Evolutionary conservation across 257 asterid genomes (phyloP).

Genomic region (Solanum bulbocastanum): DNA sequence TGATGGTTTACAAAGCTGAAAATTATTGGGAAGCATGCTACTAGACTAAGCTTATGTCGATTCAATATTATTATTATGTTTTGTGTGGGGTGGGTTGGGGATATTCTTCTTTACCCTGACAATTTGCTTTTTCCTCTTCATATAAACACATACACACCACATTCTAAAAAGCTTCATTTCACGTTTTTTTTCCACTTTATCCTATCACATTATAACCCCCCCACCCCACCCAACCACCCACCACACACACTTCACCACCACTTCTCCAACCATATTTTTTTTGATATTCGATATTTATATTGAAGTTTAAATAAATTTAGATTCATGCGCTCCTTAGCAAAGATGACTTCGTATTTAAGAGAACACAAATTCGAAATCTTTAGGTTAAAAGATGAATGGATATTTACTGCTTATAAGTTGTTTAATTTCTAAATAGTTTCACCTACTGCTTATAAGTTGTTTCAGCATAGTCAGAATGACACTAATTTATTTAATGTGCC

Average conservation of each 20-base stretch:
- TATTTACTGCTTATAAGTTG: too few relatives aligned
- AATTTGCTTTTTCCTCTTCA: background rate
- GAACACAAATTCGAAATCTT: too few relatives aligned
- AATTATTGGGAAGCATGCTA: slow-evolving; percentile 1
- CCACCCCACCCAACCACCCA: too few relatives aligned
- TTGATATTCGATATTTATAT: too few relatives aligned
- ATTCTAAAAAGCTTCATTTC: background rate
- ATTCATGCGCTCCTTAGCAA: too few relatives aligned
- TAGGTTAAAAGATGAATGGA: too few relatives aligned
- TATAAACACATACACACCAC: background rate
- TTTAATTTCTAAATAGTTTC: background rate
- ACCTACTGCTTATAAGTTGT: background rate
- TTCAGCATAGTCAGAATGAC: background rate
- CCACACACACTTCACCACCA: background rate
- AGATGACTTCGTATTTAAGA: too few relatives aligned
- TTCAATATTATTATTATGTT: background rate
- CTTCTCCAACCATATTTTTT: background rate
- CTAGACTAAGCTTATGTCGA: background rate
- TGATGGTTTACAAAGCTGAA: background rate
- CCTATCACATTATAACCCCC: background rate
- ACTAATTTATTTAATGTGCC: background rate
- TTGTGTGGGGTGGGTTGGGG: background rate
- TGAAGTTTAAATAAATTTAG: too few relatives aligned
- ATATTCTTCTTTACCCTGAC: background rate
- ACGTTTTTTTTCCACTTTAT: background rate